These are phyloP conservation scores for Akanthomyces dipterigenus DNA, from an alignment of 2,329 filamentous ascomycete species.

Conservation along the genomic window DNA sequence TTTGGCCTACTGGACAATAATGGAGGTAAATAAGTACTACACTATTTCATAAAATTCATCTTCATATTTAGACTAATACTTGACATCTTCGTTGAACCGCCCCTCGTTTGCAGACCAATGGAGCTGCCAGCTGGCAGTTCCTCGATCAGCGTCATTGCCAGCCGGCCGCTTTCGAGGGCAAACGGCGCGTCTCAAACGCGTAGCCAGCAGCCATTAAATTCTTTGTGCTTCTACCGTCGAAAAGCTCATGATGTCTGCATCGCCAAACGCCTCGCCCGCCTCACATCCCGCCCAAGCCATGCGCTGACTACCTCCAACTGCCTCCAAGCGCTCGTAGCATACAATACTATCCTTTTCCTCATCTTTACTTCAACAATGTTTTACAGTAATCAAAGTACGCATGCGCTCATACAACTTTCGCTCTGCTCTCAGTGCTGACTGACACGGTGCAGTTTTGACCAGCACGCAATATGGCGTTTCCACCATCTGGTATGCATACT, in stretches of 20 bases:
- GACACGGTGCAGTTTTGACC: slow-evolving; percentile 59
- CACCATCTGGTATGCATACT: slow-evolving; percentile 73
- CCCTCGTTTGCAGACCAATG: neutral
- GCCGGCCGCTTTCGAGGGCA: neutral
- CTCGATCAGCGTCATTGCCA: neutral
- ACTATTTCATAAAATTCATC: too few relatives aligned
- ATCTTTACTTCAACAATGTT: slow-evolving; percentile 57
- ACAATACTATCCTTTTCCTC: neutral
- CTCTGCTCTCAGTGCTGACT: neutral
- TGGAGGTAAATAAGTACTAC: too few relatives aligned
- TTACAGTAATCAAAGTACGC: slow-evolving; percentile 87
- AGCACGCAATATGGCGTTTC: slow-evolving; percentile 85
- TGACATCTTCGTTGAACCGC: neutral
- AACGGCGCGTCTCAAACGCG: slow-evolving; percentile 9
- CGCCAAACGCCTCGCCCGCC: neutral
- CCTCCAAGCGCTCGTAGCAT: neutral
- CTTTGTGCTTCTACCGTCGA: neutral
- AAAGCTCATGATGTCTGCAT: neutral
- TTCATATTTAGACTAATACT: too few relatives aligned
- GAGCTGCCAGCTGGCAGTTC: slow-evolving; percentile 3
- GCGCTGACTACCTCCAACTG: neutral
- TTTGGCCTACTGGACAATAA: too few relatives aligned
- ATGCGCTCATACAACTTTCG: neutral
- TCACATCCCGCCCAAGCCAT: neutral
- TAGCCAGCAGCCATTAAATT: neutral